Conservation (phyloP, 2,329 filamentous ascomycete genomes). For the Trichoderma arundinaceum region DNA sequence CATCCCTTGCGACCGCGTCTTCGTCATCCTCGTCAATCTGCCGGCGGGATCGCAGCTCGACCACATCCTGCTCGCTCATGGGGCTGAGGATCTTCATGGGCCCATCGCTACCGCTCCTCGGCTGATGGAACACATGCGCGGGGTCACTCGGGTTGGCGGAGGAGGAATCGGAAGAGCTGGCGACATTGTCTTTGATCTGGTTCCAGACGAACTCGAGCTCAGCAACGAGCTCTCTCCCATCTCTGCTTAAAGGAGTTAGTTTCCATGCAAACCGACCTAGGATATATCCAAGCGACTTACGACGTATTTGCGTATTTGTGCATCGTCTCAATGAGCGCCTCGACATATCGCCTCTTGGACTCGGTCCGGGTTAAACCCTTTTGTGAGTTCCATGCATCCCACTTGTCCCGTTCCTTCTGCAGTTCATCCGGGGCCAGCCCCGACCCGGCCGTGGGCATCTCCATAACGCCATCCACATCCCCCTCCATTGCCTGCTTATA, state of each 20-base stretch:
- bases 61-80: constrained; percentile 82
- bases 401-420: constrained; percentile 69
- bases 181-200: constrained; percentile 87
- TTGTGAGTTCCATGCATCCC: constrained; percentile 95
- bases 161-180: constrained; percentile 62
- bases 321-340: constrained; percentile 95
- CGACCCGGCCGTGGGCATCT: constrained; percentile 67
- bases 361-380: constrained; percentile 84
- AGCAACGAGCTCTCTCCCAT: constrained; percentile 83
- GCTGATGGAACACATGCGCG: constrained; percentile 53
- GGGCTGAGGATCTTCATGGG: constrained; percentile 78
- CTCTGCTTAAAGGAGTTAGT: constrained; percentile 50
- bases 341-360: constrained; percentile 92
- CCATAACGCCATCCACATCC: constrained; percentile 92
- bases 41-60: constrained; percentile 60
- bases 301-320: constrained; percentile 90
- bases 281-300: constrained; percentile 47
- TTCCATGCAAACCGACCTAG: not conserved
- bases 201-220: constrained; percentile 99
- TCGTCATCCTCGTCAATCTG: constrained; percentile 55
- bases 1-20: constrained; percentile 45
- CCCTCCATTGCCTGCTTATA: constrained; percentile 99
- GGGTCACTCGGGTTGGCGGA: constrained; percentile 55
- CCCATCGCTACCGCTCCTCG: constrained; percentile 55
- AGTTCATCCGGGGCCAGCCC: constrained; percentile 59